A percentile compares a stretch with the other conserved stretches of the same genome.
Evolutionary conservation across 2,329 filamentous ascomycete species (phyloP).

Genomic region (Penicillium janthinellum): DNA sequence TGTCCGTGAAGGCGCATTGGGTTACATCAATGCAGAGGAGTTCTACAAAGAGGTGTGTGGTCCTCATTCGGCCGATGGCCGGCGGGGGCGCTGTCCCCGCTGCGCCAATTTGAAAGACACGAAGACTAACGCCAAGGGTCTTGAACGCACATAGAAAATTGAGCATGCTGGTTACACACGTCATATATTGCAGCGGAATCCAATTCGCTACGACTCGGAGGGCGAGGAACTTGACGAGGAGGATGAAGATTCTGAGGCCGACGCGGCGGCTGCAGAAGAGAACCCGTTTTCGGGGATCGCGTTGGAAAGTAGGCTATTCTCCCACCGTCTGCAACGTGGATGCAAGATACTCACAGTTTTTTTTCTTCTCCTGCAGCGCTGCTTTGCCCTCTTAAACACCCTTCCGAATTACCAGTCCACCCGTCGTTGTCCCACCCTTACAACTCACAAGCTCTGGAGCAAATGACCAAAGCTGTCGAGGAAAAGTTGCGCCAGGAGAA

Average conservation of each 20-base stretch:
- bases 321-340: background rate
- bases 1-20: constrained; percentile 58
- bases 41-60: constrained; percentile 58
- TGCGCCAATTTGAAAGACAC: constrained; percentile 10
- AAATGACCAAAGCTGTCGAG: constrained; percentile 59
- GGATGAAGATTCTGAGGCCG: constrained; percentile 61
- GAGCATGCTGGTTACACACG: constrained; percentile 65
- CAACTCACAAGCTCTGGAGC: constrained; percentile 59
- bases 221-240: constrained; percentile 63
- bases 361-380: constrained; percentile 47
- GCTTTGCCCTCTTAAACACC: constrained; percentile 63
- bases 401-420: constrained; percentile 61
- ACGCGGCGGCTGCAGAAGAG: constrained; percentile 59
- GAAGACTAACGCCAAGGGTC: constrained; percentile 11
- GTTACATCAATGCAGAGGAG: constrained; percentile 52
- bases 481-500: constrained; percentile 61
- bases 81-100: background rate
- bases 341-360: background rate
- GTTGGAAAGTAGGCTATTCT: constrained; percentile 55
- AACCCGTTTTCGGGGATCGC: constrained; percentile 62
- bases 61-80: constrained; percentile 1
- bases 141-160: constrained; percentile 51
- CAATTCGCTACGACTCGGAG: constrained; percentile 63
- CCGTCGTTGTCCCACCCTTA: constrained; percentile 62
- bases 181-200: constrained; percentile 61